Percentiles rank a stretch among this genome's conserved stretches.
phyloP scores from a whole-genome alignment of 1,284 basidiomycete species.

The Cryptococcus hybrid region DNA sequence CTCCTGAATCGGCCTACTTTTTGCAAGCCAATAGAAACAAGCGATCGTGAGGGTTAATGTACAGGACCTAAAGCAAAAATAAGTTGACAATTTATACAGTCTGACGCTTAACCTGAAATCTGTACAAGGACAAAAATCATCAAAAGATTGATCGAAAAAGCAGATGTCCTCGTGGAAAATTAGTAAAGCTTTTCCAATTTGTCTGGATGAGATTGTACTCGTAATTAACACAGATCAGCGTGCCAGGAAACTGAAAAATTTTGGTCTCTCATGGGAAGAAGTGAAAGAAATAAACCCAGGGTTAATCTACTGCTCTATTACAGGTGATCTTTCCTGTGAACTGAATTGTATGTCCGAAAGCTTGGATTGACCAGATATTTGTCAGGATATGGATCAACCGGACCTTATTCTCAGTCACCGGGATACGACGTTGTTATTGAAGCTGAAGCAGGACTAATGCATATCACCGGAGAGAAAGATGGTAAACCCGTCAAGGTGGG shows the following conservation, averaged over 20 bases:
- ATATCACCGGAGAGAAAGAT: conserved; percentile 89
- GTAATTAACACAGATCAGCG: conserved; percentile 13
- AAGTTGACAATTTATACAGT: conserved; percentile 11
- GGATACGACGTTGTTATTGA: conserved; percentile 92
- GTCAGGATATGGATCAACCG: conserved; percentile 88
- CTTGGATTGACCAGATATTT: not conserved
- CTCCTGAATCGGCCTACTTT: conserved; percentile 92
- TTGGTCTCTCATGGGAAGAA: conserved; percentile 84
- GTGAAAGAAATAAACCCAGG: conserved; percentile 74
- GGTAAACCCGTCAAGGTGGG: conserved; percentile 74
- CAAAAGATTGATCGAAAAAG: conserved; percentile 65
- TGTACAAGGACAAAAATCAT: conserved; percentile 67
- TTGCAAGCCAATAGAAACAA: conserved; percentile 87
- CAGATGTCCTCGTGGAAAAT: conserved; percentile 89
- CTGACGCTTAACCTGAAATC: conserved; percentile 83
- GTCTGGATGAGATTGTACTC: too few species aligned
- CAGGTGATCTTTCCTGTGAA: conserved; percentile 55
- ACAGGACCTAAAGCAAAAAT: too few species aligned
- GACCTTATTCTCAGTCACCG: conserved; percentile 75
- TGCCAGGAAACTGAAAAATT: conserved; percentile 67
- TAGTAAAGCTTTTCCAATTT: conserved; percentile 54
- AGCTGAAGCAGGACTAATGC: conserved; percentile 90
- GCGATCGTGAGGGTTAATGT: conserved; percentile 55
- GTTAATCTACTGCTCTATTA: conserved; percentile 87
- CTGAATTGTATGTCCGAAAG: too few species aligned